Conservation (phyloP, 164 flowering plant genomes). For the Annona cherimola region DNA sequence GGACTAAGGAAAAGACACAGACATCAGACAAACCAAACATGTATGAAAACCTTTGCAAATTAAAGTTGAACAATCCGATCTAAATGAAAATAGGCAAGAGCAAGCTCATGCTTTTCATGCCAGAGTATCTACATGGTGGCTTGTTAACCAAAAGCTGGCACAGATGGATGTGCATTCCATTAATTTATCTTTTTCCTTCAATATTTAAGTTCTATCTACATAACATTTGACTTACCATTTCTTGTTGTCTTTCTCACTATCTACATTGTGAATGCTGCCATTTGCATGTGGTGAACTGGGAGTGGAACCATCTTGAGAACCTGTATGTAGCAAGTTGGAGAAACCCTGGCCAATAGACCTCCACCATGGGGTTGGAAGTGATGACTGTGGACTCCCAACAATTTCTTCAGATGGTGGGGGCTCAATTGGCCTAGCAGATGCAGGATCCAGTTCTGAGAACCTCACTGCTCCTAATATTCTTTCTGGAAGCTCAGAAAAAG, state of each 20-base stretch:
- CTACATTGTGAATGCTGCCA: slow-evolving; percentile 29
- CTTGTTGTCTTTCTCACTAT: slow-evolving; percentile 21
- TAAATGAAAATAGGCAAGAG: not conserved
- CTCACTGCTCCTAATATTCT: slow-evolving; percentile 72
- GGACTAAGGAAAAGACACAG: not conserved
- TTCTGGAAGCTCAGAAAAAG: slow-evolving; percentile 80
- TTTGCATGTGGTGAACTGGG: slow-evolving; percentile 27
- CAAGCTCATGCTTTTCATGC: not conserved
- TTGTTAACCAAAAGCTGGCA: not conserved
- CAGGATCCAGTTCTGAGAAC: slow-evolving; percentile 72
- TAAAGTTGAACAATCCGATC: not conserved
- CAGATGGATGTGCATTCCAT: not conserved
- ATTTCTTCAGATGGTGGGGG: slow-evolving; percentile 28
- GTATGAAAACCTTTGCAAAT: not conserved
- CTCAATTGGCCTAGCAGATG: slow-evolving; percentile 43
- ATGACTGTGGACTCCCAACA: slow-evolving; percentile 30
- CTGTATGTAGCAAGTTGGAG: slow-evolving; percentile 45
- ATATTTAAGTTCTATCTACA: not conserved
- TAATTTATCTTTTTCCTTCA: not conserved
- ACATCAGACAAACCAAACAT: not conserved
- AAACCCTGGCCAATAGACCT: slow-evolving; percentile 77
- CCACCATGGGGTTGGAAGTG: slow-evolving; percentile 55
- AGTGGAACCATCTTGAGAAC: slow-evolving; percentile 36
- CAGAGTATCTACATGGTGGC: not conserved
- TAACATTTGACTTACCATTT: slow-evolving; percentile 30